Evolutionary conservation across 2,329 filamentous ascomycete genomes (phyloP), one percentile per base, ranked within the genome.

Genomic region (Hypoxylon sp.): DNA sequence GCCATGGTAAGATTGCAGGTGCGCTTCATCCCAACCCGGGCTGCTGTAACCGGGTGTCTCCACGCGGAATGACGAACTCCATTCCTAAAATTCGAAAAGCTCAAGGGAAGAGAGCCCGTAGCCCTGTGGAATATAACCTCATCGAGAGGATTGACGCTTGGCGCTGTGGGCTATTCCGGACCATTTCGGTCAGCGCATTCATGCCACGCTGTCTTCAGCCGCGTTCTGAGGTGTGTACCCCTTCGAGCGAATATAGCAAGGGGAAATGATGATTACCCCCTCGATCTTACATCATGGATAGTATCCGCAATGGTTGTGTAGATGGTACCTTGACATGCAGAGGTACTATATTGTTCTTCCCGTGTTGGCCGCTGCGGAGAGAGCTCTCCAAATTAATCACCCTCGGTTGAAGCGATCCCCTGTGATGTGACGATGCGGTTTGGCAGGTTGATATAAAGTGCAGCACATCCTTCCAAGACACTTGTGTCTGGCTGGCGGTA

Each of bases 381-480:
- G 45, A 53, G 47, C 26, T 57, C 41, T 59, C 51, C 48, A 61
- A 49, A 61, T 61, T 61, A 59, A 59, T 40, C 45, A 36, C 21
- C 20, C 38, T 56, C 51, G 42, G 46, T 57, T 57, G 49, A 55
- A 50, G 46, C 49, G 37, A 48, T 40, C 16, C n/a, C 41, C 40
- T 44, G 31, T 37, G 16, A 40, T 41, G 30, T 37, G 55, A 53
- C 44, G 37, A 45, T 26, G 50, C 31, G 38, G 34, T 44, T 42
- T n/a, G 40, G 27, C 12, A 13, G 19, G 41, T 20, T 34, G 36
- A 45, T 61, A 61, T 61, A 59, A 61, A 61, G 43, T 5, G 27
- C 16, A 23, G 11, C 17, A 20, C 5, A 21, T 16, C 20, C 38
- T 36, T 50, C 35, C 25, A n/a, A 47, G 48, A 35, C 23, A 43